These are phyloP conservation scores for Uromyces viciae-fabae DNA, from an alignment of 1,284 basidiomycete genomes.

Conservation along the genomic window DNA sequence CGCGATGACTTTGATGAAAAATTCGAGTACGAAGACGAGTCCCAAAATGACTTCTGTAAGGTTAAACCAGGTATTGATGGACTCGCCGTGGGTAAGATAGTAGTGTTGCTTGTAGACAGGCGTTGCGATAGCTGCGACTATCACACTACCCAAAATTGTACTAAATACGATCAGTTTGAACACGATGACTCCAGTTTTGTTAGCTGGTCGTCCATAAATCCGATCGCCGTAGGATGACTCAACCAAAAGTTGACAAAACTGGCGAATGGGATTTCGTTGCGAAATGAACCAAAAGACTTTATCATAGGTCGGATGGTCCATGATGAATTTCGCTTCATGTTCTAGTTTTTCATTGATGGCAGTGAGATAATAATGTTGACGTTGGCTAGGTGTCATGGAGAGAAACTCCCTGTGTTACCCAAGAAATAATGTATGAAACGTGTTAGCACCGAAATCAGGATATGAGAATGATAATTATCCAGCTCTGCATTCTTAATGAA, in stretches of 20 bases:
- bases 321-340: constrained; percentile 80
- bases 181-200: constrained; percentile 63
- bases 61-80: constrained; percentile 40
- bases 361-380: constrained; percentile 56
- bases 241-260: constrained; percentile 77
- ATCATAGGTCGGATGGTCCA: constrained; percentile 83
- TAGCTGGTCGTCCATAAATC: constrained; percentile 26
- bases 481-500: background rate
- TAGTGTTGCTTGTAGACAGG: constrained; percentile 72
- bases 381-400: constrained; percentile 40
- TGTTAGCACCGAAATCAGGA: background rate
- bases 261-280: constrained; percentile 72
- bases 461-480: background rate
- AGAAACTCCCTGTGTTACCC: constrained; percentile 22
- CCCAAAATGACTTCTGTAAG: constrained; percentile 62
- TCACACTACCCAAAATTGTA: constrained; percentile 76
- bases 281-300: constrained; percentile 84
- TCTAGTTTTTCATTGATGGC: constrained; percentile 70
- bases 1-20: constrained; percentile 83
- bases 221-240: constrained; percentile 68
- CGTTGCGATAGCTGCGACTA: constrained; percentile 78
- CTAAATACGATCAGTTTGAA: constrained; percentile 74
- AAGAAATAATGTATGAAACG: no score
- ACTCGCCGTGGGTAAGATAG: constrained; percentile 27
- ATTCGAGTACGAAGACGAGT: constrained; percentile 74